Percentiles rank a stretch among this genome's conserved stretches.
phyloP scores from a whole-genome alignment of 768 basidiomycete genomes.

The Suillus subaureus region DNA sequence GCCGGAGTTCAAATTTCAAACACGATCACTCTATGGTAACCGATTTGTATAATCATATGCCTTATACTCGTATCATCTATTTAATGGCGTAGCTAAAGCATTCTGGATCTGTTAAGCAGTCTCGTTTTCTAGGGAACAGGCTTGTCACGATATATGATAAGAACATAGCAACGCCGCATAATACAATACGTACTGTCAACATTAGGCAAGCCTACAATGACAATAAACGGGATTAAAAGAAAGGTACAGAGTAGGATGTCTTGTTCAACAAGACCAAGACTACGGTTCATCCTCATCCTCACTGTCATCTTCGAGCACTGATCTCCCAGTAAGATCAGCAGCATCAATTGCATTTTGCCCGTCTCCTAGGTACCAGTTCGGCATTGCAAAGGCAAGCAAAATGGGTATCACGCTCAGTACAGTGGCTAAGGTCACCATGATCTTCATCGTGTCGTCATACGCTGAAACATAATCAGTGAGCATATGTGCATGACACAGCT shows the following conservation, averaged over 20 bases:
- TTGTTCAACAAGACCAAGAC: neutral
- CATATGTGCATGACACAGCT: neutral
- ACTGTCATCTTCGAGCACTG: neutral
- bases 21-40: neutral
- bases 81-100: neutral
- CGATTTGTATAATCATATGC: neutral
- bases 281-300: neutral
- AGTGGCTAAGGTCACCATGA: conserved; percentile 57
- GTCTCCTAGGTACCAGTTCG: conserved; percentile 68
- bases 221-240: no score
- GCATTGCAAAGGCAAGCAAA: conserved; percentile 58
- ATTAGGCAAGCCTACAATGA: no score
- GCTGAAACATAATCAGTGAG: conserved; percentile 30
- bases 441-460: conserved; percentile 58
- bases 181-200: no score
- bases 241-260: neutral
- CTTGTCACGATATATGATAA: no score
- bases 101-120: neutral
- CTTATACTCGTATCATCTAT: neutral
- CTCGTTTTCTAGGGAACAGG: neutral
- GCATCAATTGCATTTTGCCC: conserved; percentile 69
- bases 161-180: no score
- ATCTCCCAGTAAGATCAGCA: conserved; percentile 23
- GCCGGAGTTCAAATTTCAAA: neutral
- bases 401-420: conserved; percentile 60